Evolutionary conservation across 495 filamentous ascomycete genomes (phyloP), one percentile per base, ranked within the genome.

Genomic region (Neurospora sp.): DNA sequence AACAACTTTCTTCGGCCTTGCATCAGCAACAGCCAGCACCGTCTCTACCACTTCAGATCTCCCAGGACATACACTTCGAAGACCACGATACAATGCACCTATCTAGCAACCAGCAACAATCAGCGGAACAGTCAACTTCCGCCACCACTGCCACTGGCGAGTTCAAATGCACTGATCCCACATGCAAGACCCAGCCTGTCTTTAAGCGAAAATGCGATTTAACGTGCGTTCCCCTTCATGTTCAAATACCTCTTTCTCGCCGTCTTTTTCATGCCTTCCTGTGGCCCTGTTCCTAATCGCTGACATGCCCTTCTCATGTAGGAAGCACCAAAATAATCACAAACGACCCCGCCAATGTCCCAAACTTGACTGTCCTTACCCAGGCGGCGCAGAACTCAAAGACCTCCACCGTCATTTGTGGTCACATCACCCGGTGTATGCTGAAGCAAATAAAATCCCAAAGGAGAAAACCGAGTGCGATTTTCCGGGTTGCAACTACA

Each of bases 401-500:
- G 77, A 79, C 45, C 71, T 74, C 2, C 1, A 77, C 41, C 70
- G 77, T 16, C 77, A 79, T 70, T 71, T 76, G 37, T 79, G 77
- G 77, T 16, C 71, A 0, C 2, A 74, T 18, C 77, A 79, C 22
- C 38, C 41, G 0, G 27, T 39, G 4, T 71, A 70, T 6, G 73
- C 77, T 0, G 1, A 8, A 10, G 9, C 20, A 16, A 38, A 44
- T 1, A 41, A 42, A 0, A 31, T 74, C 0, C 74, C 72, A 0
- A 45, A 45, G 14, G 74, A 75, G 8, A 35, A 75, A 40, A 65
- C 68, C 1, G 0, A 1, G n/a, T 79, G 77, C 42, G 53, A 61
- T 61, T 61, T 1, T 0, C 69, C 39, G 0, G 38, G 20, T 8
- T 78, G 77, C 27, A 41, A 27, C 27, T 72, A 77, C 37, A 37